Conservation (phyloP, 305 asterid genomes). For the Vinca major region DNA sequence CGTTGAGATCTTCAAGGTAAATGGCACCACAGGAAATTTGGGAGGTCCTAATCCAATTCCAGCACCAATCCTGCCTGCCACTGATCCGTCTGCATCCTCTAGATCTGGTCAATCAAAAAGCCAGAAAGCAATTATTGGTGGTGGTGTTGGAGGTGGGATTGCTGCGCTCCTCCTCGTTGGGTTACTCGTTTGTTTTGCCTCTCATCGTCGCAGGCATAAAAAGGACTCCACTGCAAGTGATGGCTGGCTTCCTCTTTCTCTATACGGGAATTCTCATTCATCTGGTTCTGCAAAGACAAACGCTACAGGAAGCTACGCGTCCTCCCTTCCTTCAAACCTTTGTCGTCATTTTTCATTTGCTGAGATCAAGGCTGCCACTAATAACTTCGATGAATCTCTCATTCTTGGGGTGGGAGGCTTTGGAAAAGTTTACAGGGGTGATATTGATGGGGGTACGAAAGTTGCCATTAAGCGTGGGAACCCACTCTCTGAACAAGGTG, state of each 20-base stretch:
- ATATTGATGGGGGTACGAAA: constrained; percentile 62
- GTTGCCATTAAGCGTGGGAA: constrained; percentile 90
- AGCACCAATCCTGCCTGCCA: constrained; percentile 19
- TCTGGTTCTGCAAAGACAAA: constrained; percentile 62
- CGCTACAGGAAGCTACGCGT: constrained; percentile 63
- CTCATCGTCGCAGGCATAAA: constrained; percentile 29
- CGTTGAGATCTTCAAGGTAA: constrained; percentile 65
- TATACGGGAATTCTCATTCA: constrained; percentile 68
- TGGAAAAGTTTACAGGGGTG: constrained; percentile 82
- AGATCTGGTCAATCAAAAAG: constrained; percentile 29
- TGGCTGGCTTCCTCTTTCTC: constrained; percentile 75
- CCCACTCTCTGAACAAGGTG: constrained; percentile 74
- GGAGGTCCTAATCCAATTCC: constrained; percentile 70
- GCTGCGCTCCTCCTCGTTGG: constrained; percentile 51
- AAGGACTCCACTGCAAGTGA: constrained; percentile 58
- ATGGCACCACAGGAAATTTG: constrained; percentile 41
- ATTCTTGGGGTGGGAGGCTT: constrained; percentile 89
- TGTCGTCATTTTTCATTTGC: constrained; percentile 85
- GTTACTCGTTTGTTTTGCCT: constrained; percentile 35
- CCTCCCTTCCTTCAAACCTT: constrained; percentile 68
- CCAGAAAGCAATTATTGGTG: constrained; percentile 45
- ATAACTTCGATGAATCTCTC: constrained; percentile 62
- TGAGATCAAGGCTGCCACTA: constrained; percentile 76
- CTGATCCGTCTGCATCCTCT: constrained; percentile 22
- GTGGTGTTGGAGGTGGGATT: constrained; percentile 62